Percentiles rank a stretch among this genome's conserved stretches.
Conservation (phyloP, 2,329 filamentous ascomycete genomes). For the Zopfia rhizophila region DNA sequence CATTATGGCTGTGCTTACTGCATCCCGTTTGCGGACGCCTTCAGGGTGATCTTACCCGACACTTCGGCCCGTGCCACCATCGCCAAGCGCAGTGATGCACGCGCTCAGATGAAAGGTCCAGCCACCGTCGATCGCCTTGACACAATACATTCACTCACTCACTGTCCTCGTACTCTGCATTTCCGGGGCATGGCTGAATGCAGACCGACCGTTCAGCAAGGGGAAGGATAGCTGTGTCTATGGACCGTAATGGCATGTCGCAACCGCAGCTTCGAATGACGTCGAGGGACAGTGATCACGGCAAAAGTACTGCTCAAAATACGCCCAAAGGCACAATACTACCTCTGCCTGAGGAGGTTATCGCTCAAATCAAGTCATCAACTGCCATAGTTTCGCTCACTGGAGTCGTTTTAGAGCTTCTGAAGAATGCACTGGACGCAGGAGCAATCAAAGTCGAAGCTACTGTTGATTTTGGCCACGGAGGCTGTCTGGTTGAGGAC, state of each 20-base stretch:
- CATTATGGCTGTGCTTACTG: constrained; percentile 3
- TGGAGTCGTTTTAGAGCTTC: constrained; percentile 74
- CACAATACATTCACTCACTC: no score
- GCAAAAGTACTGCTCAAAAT: background rate
- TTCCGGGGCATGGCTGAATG: no score
- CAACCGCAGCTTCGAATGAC: no score
- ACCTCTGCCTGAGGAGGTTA: constrained; percentile 75
- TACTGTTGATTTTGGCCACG: constrained; percentile 77
- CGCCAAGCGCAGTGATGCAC: constrained; percentile 3
- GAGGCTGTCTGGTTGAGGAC: constrained; percentile 83
- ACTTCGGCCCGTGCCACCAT: background rate
- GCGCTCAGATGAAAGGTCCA: no score
- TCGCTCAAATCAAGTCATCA: constrained; percentile 86
- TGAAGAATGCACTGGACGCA: constrained; percentile 89
- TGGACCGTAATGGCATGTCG: no score
- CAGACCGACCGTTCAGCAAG: no score
- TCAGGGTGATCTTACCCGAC: no score
- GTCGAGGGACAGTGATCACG: no score
- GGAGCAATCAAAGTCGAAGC: constrained; percentile 74
- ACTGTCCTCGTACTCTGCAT: no score
- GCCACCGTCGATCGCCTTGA: no score
- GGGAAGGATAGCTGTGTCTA: no score
- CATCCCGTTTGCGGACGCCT: background rate
- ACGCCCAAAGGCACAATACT: constrained; percentile 60
- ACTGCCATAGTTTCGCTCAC: constrained; percentile 80